Base-by-base conservation (phyloP, 345 rosid species). In the Noccaea bulbosa region DNA sequence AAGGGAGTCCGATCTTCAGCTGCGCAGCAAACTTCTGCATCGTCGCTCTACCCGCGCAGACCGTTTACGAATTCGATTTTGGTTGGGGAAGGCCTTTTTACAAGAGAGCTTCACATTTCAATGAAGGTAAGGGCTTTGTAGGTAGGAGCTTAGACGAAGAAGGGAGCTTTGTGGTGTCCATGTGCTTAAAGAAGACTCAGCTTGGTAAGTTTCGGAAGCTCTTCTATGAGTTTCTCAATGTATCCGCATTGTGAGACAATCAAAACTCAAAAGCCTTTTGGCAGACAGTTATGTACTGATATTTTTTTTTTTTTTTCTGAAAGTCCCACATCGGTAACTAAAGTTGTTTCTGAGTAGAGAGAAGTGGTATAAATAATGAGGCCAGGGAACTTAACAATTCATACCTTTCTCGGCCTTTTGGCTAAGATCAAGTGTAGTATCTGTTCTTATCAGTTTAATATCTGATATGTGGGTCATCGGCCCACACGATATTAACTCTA, bases 401-500 rank as follows among this genome's bases (percentile, higher is more conserved):
- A 83, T 77, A 77, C 82, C 87, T 83, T 81, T 83, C 87, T 83
- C 85, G 83, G 85, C 87, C 87, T 83, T 83, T 83, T 79, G 85
- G 87, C 83, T 83, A 81, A 83, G 87, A 83, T 81, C 85, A 81
- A 83, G 83, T 81, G 83, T 83, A 81, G 81, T 83, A 81, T 81
- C 80, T 83, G 81, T 83, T 81, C 85, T 83, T 83, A 81, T 81
- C 83, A 79, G 83, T 79, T 81, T 83, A 81, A 81, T 83, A 83
- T 83, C 81, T 83, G 84, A 83, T 83, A 83, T 66, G 80, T 64
- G 75, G 72, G 22, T 44, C 74, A 75, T 75, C 78, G 78, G 69
- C 2, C 2, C 58, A 44, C 58, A 75, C 69, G 78, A 75, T 68
- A 75, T 68, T 75, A 75, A 75, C 71, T 73, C 66, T 65, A 73